A percentile compares a stretch with the other conserved stretches of the same genome.
Conservation (phyloP, 306 rosid species). For the Rubus parviflorus region DNA sequence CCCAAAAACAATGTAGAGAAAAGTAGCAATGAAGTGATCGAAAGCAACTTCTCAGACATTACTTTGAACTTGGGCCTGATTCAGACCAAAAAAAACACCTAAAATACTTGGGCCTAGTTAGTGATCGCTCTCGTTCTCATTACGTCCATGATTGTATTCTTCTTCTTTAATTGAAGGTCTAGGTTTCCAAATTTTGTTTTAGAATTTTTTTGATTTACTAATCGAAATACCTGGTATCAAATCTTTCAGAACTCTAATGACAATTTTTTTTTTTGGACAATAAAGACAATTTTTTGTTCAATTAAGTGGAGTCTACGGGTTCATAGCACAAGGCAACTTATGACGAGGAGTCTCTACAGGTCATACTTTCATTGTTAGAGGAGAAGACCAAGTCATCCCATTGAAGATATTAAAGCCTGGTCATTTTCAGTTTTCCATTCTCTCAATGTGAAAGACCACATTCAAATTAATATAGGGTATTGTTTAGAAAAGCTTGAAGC, state of each 20-base stretch:
- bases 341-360: neutral
- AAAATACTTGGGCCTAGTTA: neutral
- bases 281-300: neutral
- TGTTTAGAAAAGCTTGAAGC: neutral
- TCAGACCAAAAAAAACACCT: neutral
- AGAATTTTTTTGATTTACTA: too few relatives aligned
- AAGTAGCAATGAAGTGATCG: neutral
- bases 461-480: neutral
- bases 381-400: neutral
- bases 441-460: neutral
- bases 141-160: too few relatives aligned
- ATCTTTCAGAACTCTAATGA: neutral
- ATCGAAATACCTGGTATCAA: too few relatives aligned
- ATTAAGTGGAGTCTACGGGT: neutral
- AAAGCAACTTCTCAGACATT: neutral
- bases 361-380: neutral
- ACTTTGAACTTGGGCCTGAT: neutral
- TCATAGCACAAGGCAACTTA: neutral
- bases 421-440: neutral
- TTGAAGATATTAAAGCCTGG: neutral
- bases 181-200: too few relatives aligned
- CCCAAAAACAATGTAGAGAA: neutral
- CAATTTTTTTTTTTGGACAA: too few relatives aligned
- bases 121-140: too few relatives aligned
- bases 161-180: too few relatives aligned